Percentiles rank a stretch among this genome's conserved stretches.
Evolutionary conservation across 148 eudicot species (phyloP).

Genomic region (Rhododendron williamsianum): DNA sequence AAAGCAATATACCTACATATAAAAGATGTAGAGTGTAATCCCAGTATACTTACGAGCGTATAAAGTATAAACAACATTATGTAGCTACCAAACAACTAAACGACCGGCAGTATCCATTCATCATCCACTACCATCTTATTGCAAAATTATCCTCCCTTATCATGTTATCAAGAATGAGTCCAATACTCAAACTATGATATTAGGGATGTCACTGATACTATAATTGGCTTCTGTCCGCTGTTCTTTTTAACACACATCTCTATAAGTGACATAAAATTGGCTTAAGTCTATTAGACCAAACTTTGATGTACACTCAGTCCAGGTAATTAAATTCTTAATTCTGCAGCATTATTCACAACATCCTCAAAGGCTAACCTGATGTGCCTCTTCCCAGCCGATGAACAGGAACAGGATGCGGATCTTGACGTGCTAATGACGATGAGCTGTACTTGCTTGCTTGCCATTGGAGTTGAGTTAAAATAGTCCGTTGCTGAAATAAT

Average conservation of each 20-base stretch:
- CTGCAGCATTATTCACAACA: background rate
- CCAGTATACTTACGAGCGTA: background rate
- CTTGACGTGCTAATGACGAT: slow-evolving; percentile 32
- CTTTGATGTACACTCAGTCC: background rate
- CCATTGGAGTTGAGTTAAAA: slow-evolving; percentile 81
- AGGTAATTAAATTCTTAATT: background rate
- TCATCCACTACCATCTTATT: background rate
- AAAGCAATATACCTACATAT: slow-evolving; percentile 72
- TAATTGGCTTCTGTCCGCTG: background rate
- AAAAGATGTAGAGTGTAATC: background rate
- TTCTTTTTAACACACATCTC: background rate
- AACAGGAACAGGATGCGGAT: slow-evolving; percentile 72
- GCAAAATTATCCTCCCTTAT: background rate
- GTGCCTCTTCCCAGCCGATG: slow-evolving; percentile 98
- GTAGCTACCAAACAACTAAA: background rate
- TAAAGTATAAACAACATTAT: background rate
- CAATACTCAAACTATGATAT: background rate
- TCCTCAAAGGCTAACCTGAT: slow-evolving; percentile 53
- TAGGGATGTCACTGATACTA: background rate
- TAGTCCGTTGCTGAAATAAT: slow-evolving; percentile 92
- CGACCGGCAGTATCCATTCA: background rate
- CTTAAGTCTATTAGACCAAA: background rate
- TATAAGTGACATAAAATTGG: background rate
- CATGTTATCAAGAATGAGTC: background rate
- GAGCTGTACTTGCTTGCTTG: slow-evolving; percentile 29